Evolutionary conservation across 306 rosid genomes (phyloP).

Genomic region (Vigna nakashimae): DNA sequence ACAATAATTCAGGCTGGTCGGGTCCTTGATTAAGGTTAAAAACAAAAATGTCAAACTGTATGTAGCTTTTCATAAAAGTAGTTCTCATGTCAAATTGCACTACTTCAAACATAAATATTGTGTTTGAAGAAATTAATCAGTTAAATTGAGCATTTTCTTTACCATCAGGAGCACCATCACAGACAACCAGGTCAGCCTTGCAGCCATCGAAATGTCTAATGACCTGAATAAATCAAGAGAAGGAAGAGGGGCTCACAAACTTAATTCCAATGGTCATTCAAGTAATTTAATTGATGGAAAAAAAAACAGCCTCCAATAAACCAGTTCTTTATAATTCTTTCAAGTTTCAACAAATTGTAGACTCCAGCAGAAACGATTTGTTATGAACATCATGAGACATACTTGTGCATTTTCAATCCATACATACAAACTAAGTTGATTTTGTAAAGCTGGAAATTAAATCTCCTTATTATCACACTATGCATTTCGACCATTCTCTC

Average conservation of each 20-base stretch:
- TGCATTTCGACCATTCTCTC: slow-evolving; percentile 12
- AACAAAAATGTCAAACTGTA: not conserved
- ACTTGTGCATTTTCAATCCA: slow-evolving; percentile 10
- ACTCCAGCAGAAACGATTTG: not conserved
- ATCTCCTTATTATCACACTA: not conserved
- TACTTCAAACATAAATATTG: slow-evolving; percentile 9
- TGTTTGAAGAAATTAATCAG: slow-evolving; percentile 26
- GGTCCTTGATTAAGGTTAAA: slow-evolving; percentile 3
- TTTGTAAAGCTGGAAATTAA: slow-evolving; percentile 8
- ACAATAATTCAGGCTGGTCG: not conserved
- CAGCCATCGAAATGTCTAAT: slow-evolving; percentile 97
- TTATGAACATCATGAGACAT: slow-evolving; percentile 4
- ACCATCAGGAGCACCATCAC: slow-evolving; percentile 99
- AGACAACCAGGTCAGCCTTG: slow-evolving; percentile 97
- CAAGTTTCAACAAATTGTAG: slow-evolving; percentile 13
- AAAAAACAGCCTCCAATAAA: slow-evolving; percentile 10
- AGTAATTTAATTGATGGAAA: slow-evolving; percentile 10
- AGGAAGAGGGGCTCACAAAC: not conserved
- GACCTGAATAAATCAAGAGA: slow-evolving; percentile 64
- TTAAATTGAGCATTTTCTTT: slow-evolving; percentile 35
- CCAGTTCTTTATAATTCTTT: slow-evolving; percentile 25
- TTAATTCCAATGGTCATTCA: slow-evolving; percentile 11
- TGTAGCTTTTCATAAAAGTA: slow-evolving; percentile 11
- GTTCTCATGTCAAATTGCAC: not conserved
- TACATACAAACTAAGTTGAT: slow-evolving; percentile 19